These are phyloP conservation scores for Flammula alnicola DNA, from an alignment of 1,284 basidiomycete species.

Conservation along the genomic window DNA sequence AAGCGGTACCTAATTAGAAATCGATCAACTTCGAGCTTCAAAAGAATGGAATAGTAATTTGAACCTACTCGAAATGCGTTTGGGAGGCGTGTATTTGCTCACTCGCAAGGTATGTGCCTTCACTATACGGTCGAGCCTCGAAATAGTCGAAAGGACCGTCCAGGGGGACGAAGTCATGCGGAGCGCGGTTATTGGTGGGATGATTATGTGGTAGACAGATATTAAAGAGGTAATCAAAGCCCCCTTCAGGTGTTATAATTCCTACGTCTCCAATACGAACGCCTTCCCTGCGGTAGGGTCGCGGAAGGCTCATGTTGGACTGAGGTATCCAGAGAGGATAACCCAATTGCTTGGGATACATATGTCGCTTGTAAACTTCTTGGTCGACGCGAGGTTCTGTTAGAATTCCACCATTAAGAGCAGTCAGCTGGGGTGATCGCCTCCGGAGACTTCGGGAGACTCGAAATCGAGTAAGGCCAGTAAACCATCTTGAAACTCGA, in stretches of 20 bases:
- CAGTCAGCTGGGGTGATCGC: too few relatives aligned
- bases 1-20: neutral
- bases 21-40: neutral
- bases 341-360: too few relatives aligned
- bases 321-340: conserved; percentile 1
- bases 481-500: too few relatives aligned
- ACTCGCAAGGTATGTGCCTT: neutral
- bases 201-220: neutral
- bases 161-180: neutral
- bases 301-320: neutral
- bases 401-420: too few relatives aligned
- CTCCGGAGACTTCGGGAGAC: too few relatives aligned
- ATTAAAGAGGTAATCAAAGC: conserved; percentile 1
- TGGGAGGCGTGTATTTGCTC: too few relatives aligned
- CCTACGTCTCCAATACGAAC: conserved; percentile 1
- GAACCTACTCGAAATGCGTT: too few relatives aligned
- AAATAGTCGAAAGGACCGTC: neutral
- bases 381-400: too few relatives aligned
- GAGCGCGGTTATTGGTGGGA: neutral
- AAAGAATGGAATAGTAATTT: too few relatives aligned
- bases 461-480: too few relatives aligned
- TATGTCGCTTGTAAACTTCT: too few relatives aligned
- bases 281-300: neutral
- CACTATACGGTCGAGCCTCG: neutral
- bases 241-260: conserved; percentile 1